These are phyloP conservation scores for Pseudopediastrum boryanum DNA, from an alignment of 139 green algal genomes.

Conservation along the genomic window DNA sequence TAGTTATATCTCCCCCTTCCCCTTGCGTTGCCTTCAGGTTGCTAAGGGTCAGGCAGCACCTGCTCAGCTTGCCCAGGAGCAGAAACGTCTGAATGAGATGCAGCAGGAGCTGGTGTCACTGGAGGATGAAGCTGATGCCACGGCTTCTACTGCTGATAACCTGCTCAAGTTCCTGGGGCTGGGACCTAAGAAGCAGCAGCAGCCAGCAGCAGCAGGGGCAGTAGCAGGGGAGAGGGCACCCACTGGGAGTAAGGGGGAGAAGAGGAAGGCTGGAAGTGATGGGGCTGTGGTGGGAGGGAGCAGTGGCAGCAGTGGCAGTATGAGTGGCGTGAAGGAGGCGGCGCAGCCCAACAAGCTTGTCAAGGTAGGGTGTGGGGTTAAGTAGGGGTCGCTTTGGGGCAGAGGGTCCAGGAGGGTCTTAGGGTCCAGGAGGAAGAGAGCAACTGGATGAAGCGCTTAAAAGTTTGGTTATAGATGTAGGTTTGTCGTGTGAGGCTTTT, in stretches of 20 bases:
- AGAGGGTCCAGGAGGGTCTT: too few relatives aligned
- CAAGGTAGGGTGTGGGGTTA: too few relatives aligned
- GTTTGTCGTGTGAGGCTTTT: too few relatives aligned
- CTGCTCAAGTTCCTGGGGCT: slow-evolving; percentile 35
- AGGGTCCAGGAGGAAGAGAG: too few relatives aligned
- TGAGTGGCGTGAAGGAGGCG: slow-evolving; percentile 4
- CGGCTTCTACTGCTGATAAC: slow-evolving; percentile 12
- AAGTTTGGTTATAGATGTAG: too few relatives aligned
- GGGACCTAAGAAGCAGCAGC: not conserved
- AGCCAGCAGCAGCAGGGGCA: not conserved
- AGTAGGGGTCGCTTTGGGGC: too few relatives aligned
- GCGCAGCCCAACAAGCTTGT: too few relatives aligned
- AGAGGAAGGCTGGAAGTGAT: not conserved
- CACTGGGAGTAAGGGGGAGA: not conserved
- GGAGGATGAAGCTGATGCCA: slow-evolving; percentile 33
- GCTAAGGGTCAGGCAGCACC: slow-evolving; percentile 36
- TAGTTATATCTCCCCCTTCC: not conserved
- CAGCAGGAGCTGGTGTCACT: slow-evolving; percentile 46
- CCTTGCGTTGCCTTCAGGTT: slow-evolving; percentile 39
- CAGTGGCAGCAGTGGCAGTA: slow-evolving; percentile 13
- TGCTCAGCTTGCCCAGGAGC: slow-evolving; percentile 37
- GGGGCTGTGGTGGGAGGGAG: not conserved
- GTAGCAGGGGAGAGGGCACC: slow-evolving; percentile 8
- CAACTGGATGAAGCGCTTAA: too few relatives aligned
- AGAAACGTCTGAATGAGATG: slow-evolving; percentile 41